Percentiles rank a stretch among this genome's conserved stretches.
These are phyloP conservation scores for Chenopodium berlandieri DNA, from an alignment of 148 eudicot species.

Conservation along the genomic window DNA sequence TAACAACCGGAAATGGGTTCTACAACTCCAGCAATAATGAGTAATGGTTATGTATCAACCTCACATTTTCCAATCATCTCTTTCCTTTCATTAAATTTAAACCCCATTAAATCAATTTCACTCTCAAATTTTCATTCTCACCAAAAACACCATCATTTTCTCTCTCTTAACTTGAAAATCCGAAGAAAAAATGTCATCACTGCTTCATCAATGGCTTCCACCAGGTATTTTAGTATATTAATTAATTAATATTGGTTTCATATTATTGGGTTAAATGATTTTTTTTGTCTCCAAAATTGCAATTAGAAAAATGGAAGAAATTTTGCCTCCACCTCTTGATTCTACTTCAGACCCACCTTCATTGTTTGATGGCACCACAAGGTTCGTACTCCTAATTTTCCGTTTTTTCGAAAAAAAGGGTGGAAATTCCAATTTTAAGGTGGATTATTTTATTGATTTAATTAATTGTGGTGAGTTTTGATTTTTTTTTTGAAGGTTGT, in stretches of 20 bases:
- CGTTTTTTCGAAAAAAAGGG: background rate
- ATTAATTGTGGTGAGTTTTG: background rate
- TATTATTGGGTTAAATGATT: background rate
- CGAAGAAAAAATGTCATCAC: background rate
- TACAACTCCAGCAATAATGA: slow-evolving; percentile 2
- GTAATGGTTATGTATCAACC: background rate
- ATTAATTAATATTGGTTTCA: background rate
- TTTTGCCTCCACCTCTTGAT: slow-evolving; percentile 58
- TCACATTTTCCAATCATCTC: background rate
- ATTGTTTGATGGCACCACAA: slow-evolving; percentile 69
- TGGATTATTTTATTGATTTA: too few species aligned
- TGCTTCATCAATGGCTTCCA: slow-evolving; percentile 6
- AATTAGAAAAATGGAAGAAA: slow-evolving; percentile 43
- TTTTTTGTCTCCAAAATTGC: background rate
- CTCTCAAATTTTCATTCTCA: background rate
- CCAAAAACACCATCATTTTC: background rate
- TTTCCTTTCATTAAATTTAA: background rate
- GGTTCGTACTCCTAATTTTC: slow-evolving; percentile 32
- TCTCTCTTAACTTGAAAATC: slow-evolving; percentile 1
- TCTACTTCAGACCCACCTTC: slow-evolving; percentile 70
- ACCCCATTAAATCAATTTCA: background rate
- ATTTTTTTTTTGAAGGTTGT: slow-evolving; percentile 45
- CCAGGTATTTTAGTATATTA: background rate
- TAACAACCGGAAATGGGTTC: slow-evolving; percentile 14
- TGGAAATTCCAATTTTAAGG: too few species aligned